These are phyloP conservation scores for Magnaporthiopsis rhizophila DNA, from an alignment of 2,329 filamentous ascomycete species.

Conservation along the genomic window DNA sequence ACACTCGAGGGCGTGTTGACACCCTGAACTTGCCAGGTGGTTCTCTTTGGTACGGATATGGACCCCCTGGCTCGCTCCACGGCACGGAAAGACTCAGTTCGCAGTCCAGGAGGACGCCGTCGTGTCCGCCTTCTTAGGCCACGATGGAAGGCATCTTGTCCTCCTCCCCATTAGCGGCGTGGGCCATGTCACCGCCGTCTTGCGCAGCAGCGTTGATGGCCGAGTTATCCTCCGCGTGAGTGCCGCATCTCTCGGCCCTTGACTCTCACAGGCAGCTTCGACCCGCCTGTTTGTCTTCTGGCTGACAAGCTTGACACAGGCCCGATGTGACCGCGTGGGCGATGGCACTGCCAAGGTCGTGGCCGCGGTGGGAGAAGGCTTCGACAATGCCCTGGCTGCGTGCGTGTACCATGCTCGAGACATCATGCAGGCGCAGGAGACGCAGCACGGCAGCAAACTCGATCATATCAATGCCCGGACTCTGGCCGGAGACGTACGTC, in stretches of 20 bases:
- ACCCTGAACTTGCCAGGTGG: slow-evolving; percentile 43
- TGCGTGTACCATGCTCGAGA: slow-evolving; percentile 83
- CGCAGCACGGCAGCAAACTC: slow-evolving; percentile 34
- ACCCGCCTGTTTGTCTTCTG: not conserved
- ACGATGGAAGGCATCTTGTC: slow-evolving; percentile 66
- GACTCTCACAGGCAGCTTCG: too few species aligned
- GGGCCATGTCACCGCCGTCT: slow-evolving; percentile 59
- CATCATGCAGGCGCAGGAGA: slow-evolving; percentile 36
- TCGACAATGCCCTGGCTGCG: slow-evolving; percentile 70
- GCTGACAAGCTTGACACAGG: slow-evolving; percentile 23
- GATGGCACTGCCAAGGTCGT: slow-evolving; percentile 54
- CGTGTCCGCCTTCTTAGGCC: slow-evolving; percentile 67
- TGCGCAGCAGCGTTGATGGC: slow-evolving; percentile 58
- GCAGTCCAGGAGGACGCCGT: slow-evolving; percentile 69
- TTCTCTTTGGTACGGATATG: slow-evolving; percentile 74
- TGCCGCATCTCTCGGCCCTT: not conserved
- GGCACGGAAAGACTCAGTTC: slow-evolving; percentile 65
- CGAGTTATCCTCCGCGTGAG: slow-evolving; percentile 60
- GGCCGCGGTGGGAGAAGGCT: slow-evolving; percentile 61
- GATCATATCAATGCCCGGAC: slow-evolving; percentile 35
- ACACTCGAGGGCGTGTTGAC: slow-evolving; percentile 11
- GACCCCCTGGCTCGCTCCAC: slow-evolving; percentile 80
- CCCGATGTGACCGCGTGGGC: slow-evolving; percentile 57
- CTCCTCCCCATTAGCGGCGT: slow-evolving; percentile 71
- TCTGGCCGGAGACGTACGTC: slow-evolving; percentile 39